Percentiles rank a stretch among this genome's conserved stretches.
These are phyloP conservation scores for Trametes hirsuta DNA, from an alignment of 1,284 basidiomycete genomes.

Conservation along the genomic window DNA sequence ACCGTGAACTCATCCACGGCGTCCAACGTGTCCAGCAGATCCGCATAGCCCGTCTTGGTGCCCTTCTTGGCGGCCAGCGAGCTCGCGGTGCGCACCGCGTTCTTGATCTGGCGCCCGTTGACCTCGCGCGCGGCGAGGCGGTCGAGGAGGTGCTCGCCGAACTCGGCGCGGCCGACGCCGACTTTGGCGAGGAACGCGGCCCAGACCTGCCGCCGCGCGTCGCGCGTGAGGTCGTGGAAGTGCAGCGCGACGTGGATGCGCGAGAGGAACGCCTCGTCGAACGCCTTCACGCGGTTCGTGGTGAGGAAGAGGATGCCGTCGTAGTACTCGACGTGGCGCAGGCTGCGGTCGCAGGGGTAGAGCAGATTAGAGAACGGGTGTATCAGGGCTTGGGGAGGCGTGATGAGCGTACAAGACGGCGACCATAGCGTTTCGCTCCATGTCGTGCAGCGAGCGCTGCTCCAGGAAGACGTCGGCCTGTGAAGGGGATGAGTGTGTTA, in stretches of 20 bases:
- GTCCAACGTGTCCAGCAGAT: conserved; percentile 58
- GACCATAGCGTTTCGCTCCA: conserved; percentile 66
- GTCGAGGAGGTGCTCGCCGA: conserved; percentile 44
- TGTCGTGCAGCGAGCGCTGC: conserved; percentile 58
- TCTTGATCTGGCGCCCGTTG: conserved; percentile 67
- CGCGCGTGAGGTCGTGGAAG: conserved; percentile 53
- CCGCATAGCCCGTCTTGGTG: conserved; percentile 44
- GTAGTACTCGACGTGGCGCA: conserved; percentile 65
- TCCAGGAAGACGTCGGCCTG: conserved; percentile 57
- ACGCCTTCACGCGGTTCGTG: conserved; percentile 67
- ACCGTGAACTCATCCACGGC: conserved; percentile 33
- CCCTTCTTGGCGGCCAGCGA: conserved; percentile 53
- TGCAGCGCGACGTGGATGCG: conserved; percentile 66
- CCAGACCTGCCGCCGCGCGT: conserved; percentile 58
- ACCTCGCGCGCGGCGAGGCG: conserved; percentile 49
- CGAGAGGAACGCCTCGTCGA: conserved; percentile 69
- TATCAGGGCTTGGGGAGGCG: neutral
- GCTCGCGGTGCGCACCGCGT: conserved; percentile 59
- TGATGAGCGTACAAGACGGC: conserved; percentile 47
- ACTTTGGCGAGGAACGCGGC: conserved; percentile 52
- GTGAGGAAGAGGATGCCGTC: conserved; percentile 68
- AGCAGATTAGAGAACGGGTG: neutral
- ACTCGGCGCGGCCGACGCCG: conserved; percentile 17
- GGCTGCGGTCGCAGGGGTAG: conserved; percentile 18
- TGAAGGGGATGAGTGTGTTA: neutral